Base-by-base conservation (phyloP, 140 eudicot species). In the Senecio squalidus region DNA sequence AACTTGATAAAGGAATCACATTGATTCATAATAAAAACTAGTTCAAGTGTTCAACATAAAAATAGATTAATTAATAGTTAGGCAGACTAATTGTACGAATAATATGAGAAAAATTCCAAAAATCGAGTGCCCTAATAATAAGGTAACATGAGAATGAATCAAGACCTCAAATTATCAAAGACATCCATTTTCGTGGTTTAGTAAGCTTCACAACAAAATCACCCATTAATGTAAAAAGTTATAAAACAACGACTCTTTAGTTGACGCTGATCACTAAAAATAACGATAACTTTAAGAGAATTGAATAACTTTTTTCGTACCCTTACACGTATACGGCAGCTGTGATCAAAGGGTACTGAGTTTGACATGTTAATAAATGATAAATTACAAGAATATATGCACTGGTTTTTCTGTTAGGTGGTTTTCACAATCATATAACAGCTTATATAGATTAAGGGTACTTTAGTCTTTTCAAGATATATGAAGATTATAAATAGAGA, bases 291-390 rank as follows among this genome's bases (percentile, higher is more conserved):
- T 21, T 41, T 18, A 14, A 55, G n/a, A 15, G 14, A 55, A 49
- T 20, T 6, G 5, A 39, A 55, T 29, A 4, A 53, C n/a, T n/a
- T 11, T 2, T 62, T 18, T 48, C 59, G 71, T 78, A 49, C 75
- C 67, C 72, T 45, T 38, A 75, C 84, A 78, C 84, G 80, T 78
- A 77, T 78, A 65, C 52, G 74, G 72, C 68, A 60, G 22, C 36
- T 51, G 54, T 73, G 60, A 66, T 44, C 58, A 9, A 31, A 55
- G 57, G 66, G 66, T 58, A 69, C 36, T 60, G 77, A 74, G 52
- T 23, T 58, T 27, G 69, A 67, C 18, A 51, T 18, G 66, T 62
- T 26, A 20, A 25, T 64, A 55, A 56, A 55, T 54, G 60, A 18
- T 41, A 64, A 33, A 52, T 24, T 63, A 53, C 23, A 2, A 39